Conservation (phyloP, 148 eudicot species). For the Arctostaphylos glauca region DNA sequence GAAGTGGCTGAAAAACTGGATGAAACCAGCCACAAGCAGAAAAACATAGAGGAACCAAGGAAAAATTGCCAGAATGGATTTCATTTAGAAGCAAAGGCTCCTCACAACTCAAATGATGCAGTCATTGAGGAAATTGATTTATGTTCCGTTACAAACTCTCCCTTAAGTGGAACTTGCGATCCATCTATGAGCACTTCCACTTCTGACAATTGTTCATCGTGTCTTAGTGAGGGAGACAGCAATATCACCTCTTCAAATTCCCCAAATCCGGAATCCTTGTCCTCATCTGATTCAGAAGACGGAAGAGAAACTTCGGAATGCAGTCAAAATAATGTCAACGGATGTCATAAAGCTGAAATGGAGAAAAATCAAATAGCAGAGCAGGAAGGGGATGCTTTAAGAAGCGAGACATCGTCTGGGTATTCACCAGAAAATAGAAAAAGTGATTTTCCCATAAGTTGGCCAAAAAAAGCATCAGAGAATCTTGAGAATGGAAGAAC, state of each 20-base stretch:
- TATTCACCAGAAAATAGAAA: conserved; percentile 22
- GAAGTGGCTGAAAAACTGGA: conserved; percentile 30
- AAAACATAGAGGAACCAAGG: conserved; percentile 17
- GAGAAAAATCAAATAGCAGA: conserved; percentile 26
- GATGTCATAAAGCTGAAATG: conserved; percentile 30
- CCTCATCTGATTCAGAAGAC: conserved; percentile 84
- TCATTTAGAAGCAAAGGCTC: conserved; percentile 21
- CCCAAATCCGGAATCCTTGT: conserved; percentile 62
- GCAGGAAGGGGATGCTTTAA: conserved; percentile 28
- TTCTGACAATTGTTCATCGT: conserved; percentile 91
- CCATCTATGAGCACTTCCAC: conserved; percentile 58
- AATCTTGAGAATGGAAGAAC: conserved; percentile 36
- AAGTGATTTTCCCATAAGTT: conserved; percentile 21
- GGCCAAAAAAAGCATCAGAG: conserved; percentile 29
- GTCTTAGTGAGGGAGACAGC: conserved; percentile 89
- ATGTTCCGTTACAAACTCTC: conserved; percentile 33
- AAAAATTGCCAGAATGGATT: conserved; percentile 19
- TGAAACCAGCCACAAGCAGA: conserved; percentile 27
- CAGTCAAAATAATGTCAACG: conserved; percentile 31
- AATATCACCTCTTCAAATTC: conserved; percentile 59
- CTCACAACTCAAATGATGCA: conserved; percentile 26
- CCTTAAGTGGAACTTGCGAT: conserved; percentile 37
- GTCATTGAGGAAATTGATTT: conserved; percentile 41
- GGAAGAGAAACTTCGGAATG: conserved; percentile 46
- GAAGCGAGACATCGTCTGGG: conserved; percentile 22